phyloP scores from a whole-genome alignment of 2,329 filamentous ascomycete genomes.

The Pseudopyricularia javanii region DNA sequence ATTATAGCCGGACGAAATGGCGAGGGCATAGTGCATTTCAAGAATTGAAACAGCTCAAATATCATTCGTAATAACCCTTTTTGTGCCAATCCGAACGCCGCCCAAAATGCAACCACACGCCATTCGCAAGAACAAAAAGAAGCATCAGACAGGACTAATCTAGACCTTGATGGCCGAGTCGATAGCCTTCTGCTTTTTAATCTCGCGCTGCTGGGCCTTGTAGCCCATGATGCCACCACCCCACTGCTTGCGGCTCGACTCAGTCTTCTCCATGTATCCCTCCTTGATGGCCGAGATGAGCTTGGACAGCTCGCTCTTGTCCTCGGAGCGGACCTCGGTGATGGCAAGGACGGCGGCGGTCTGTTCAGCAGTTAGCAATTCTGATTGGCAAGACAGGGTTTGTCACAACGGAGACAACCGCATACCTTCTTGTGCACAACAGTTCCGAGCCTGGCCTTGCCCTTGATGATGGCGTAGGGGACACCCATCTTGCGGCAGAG shows the following conservation, averaged over 20 bases:
- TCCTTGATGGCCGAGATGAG: conserved; percentile 95
- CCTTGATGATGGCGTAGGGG: conserved; percentile 98
- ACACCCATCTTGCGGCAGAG: conserved; percentile 99
- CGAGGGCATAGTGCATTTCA: background rate
- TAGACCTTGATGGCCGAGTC: conserved; percentile 98
- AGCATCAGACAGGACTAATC: conserved; percentile 14
- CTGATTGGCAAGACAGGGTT: background rate
- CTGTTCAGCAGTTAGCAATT: conserved; percentile 29
- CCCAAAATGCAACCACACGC: conserved; percentile 14
- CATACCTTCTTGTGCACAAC: conserved; percentile 98
- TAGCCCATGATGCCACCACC: conserved; percentile 98
- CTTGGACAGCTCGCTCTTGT: conserved; percentile 97
- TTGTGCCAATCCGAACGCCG: conserved; percentile 22
- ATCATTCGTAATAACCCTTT: conserved; percentile 13
- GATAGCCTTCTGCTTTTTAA: conserved; percentile 89
- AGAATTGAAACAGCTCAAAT: conserved; percentile 8
- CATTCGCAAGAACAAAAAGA: conserved; percentile 9
- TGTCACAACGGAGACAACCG: background rate
- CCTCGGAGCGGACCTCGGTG: conserved; percentile 94
- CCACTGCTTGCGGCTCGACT: conserved; percentile 86
- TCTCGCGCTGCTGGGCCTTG: conserved; percentile 70
- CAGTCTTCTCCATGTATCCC: conserved; percentile 91
- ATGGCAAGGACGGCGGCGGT: conserved; percentile 91
- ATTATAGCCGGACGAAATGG: background rate
- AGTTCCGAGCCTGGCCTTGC: conserved; percentile 97